phyloP scores from a whole-genome alignment of 768 basidiomycete species.

The Termitomyces sp. region DNA sequence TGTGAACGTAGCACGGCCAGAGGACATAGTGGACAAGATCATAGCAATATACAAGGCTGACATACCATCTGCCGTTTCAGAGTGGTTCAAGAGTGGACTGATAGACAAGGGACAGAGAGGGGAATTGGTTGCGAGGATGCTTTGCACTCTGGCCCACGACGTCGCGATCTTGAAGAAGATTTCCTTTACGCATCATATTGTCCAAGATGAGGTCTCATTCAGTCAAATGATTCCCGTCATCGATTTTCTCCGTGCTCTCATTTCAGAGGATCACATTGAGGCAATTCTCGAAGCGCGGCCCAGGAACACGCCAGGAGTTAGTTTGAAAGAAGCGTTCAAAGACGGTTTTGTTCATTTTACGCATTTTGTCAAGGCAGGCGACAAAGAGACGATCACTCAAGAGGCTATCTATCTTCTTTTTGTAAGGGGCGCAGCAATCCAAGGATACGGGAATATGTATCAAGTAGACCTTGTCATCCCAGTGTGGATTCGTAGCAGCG shows the following conservation, averaged over 20 bases:
- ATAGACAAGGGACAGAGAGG: no score
- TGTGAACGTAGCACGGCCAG: neutral
- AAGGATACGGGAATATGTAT: neutral
- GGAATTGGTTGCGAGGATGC: no score
- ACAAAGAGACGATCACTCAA: neutral
- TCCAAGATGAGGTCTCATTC: no score
- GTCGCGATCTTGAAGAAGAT: no score
- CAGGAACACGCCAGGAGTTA: neutral
- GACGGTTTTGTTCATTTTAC: neutral
- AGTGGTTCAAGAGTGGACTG: no score
- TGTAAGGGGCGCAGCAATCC: neutral
- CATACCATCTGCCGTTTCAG: no score
- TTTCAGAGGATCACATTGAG: neutral
- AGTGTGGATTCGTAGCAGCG: neutral
- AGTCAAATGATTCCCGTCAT: no score
- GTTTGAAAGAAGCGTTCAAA: neutral
- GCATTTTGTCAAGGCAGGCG: neutral
- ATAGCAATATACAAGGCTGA: no score
- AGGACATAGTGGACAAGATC: no score
- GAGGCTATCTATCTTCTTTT: neutral
- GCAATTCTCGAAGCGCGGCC: neutral
- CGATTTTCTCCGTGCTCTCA: no score
- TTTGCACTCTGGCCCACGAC: no score
- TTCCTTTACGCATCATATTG: fast-evolving
- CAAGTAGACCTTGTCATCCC: neutral